Base-by-base conservation (phyloP, 2,329 filamentous ascomycete genomes). In the Samsoniella hepiali region DNA sequence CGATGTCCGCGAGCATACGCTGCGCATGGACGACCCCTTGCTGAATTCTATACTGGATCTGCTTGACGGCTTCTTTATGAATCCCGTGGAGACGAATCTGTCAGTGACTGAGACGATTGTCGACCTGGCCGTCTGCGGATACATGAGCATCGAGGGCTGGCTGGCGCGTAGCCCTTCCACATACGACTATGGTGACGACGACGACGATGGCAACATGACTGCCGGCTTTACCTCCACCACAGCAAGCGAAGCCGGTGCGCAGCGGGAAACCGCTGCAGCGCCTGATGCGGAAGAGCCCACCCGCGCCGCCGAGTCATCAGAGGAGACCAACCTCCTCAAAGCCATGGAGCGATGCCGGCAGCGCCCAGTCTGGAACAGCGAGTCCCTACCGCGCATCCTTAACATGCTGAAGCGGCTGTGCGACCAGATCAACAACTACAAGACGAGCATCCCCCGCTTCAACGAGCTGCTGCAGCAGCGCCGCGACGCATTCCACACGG, bases 121-220 rank as follows among this genome's bases (percentile, higher is more conserved):
- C 34, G 90, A 91, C 67, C 81, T 99, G 47, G 91, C 91, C 11
- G 87, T 91, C 1, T 98, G 95, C 69, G 90, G 92, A 6, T 90
- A 91, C 66, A 89, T 97, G 71, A 87, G 88, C 27, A 82, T 97
- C 13, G 92, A 97, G 71, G 90, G 91, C n/a, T 99, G 95, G 94
- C 79, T 98, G 36, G 80, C 94, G 6, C 88, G 91, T 17, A 86
- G 89, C 60, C 90, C 91, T 4, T 80, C 78, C n/a, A 82, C 79
- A 64, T 90, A 88, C 70, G 77, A 79, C 6, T 90, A 85, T 64
- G 79, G 80, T 9, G 81, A 82, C 55, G 66, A 77, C 72, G 66
- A 82, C 74, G 66, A 81, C 70, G 70, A 72, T 40, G 63, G 63
- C 11, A 66, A 63, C 47, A 62, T 64, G 45, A 44, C 65, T 44